phyloP scores from a whole-genome alignment of 768 basidiomycete genomes.

The Boletus rubropictus region DNA sequence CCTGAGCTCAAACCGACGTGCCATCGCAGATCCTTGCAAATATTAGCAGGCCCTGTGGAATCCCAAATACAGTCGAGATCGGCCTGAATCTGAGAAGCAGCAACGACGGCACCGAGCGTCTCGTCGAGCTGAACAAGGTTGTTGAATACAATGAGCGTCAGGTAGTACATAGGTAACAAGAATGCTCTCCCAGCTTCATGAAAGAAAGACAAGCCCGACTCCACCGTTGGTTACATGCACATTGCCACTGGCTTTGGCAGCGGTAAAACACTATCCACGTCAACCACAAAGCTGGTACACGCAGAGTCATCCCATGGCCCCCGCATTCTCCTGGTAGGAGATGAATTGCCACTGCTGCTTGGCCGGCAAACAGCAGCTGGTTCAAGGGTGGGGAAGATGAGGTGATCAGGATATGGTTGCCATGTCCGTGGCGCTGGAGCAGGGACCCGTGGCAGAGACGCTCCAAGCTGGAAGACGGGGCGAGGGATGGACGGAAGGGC shows the following conservation, averaged over 20 bases:
- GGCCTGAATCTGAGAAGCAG: conserved; percentile 1
- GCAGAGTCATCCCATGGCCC: conserved; percentile 60
- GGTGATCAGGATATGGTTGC: conserved; percentile 2
- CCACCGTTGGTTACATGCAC: conserved; percentile 9
- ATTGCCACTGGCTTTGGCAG: conserved; percentile 42
- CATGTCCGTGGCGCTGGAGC: conserved; percentile 16
- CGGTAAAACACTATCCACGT: conserved; percentile 44
- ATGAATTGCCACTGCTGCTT: conserved; percentile 6
- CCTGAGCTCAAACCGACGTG: not conserved
- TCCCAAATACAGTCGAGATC: not conserved
- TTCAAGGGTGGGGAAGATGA: conserved; percentile 19
- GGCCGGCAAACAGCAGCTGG: conserved; percentile 15
- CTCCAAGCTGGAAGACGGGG: conserved; percentile 42
- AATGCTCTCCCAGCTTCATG: too few relatives aligned
- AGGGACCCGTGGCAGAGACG: conserved; percentile 20
- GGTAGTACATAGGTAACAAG: conserved; percentile 1
- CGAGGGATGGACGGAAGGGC: conserved; percentile 60
- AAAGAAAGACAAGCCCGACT: conserved; percentile 2
- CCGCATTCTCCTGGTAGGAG: conserved; percentile 26
- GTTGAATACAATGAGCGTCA: not conserved
- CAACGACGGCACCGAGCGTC: not conserved
- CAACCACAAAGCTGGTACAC: conserved; percentile 37
- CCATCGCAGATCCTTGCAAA: conserved; percentile 13
- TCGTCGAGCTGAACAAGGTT: not conserved
- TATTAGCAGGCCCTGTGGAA: not conserved